Evolutionary conservation across 1,284 basidiomycete genomes (phyloP), one percentile per base, ranked within the genome.

Genomic region (Stereum hirsutum): DNA sequence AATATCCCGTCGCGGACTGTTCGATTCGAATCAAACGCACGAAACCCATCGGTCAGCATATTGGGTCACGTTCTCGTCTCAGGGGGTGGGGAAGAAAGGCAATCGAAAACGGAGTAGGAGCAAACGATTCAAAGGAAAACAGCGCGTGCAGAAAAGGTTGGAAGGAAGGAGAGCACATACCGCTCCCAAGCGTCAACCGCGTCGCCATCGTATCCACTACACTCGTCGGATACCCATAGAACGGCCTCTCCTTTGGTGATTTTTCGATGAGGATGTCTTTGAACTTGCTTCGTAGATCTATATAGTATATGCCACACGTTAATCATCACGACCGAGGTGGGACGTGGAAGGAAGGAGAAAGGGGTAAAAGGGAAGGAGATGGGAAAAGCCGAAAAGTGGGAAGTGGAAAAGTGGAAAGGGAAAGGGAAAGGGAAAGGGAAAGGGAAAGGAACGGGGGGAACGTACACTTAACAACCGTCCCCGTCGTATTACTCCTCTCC

Each of bases 201-300:
- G n/a, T n/a, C n/a, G n/a, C n/a, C n/a, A n/a, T n/a, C n/a, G n/a
- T n/a, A n/a, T n/a, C 81, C 45, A 83, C 73, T 40, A 86, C 81
- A 43, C 82, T 81, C 25, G 84, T 88, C 32, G 81, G 68, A 64
- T 86, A 79, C 41, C 78, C 70, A 51, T 77, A 81, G 57, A 85
- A 84, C 0, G 74, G 72, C 5, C 84, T 71, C 34, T 73, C 70
- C 31, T 76, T 66, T 5, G 58, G 56, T 14, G 57, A 59, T 39
- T 64, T 49, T 41, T 61, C 58, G 39, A 56, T 56, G 24, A 61
- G 51, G 36, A 67, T 68, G 30, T 65, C 66, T 38, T 60, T 60
- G 52, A 67, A 68, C 44, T 67, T 65, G n/a, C 57, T 57, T 31
- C 60, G 59, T 42, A 68, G 65, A 46, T 68, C 66, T 66, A 51